Conservation (phyloP, 148 eudicot genomes). For the Persicaria maculosa region DNA sequence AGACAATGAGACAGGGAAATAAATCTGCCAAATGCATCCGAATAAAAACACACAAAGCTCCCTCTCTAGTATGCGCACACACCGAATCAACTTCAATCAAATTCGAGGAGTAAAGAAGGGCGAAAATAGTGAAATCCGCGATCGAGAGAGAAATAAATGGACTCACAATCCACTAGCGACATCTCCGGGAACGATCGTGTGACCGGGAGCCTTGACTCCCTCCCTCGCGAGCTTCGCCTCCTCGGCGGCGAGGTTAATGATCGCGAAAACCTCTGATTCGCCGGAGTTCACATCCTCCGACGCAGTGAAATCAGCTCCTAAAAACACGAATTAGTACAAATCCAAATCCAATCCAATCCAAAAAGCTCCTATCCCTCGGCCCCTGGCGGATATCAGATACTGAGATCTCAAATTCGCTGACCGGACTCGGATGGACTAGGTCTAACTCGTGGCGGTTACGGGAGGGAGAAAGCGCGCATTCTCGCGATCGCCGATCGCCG, state of each 20-base stretch:
- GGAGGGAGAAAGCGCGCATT: neutral
- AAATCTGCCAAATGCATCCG: too few relatives aligned
- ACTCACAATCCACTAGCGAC: conserved; percentile 73
- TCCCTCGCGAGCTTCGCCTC: conserved; percentile 68
- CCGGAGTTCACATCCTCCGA: conserved; percentile 59
- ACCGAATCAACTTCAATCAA: neutral
- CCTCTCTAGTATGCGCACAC: too few relatives aligned
- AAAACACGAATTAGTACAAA: neutral
- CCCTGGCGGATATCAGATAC: neutral
- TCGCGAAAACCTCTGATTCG: conserved; percentile 48
- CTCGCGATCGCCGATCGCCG: neutral
- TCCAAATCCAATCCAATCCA: neutral
- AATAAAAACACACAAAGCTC: too few relatives aligned
- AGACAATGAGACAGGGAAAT: too few relatives aligned
- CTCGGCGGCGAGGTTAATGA: conserved; percentile 51
- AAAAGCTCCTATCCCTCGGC: too few relatives aligned
- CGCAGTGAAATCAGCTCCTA: conserved; percentile 30
- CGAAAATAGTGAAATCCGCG: neutral
- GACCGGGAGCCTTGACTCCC: conserved; percentile 50
- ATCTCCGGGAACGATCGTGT: conserved; percentile 53
- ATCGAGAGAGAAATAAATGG: neutral
- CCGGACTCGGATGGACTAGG: neutral
- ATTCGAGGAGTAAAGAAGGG: neutral
- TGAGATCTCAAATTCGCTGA: neutral
- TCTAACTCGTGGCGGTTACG: neutral